Percentiles rank a stretch among this genome's conserved stretches.
phyloP scores from a whole-genome alignment of 169 alveolate genomes.

The Babesia caballi region DNA sequence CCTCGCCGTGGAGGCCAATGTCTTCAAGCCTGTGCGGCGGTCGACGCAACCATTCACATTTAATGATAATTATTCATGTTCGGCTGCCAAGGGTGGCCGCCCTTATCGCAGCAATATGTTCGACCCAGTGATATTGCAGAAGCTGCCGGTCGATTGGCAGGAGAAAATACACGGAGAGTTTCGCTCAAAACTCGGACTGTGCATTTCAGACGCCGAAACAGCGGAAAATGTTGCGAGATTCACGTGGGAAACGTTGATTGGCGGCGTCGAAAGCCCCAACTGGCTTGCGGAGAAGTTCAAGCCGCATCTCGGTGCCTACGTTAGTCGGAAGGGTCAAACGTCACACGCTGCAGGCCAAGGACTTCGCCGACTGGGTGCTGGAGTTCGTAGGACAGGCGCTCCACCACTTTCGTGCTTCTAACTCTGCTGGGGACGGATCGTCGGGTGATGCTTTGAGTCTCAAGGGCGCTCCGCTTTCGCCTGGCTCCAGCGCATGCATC shows the following conservation, averaged over 20 bases:
- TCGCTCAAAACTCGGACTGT: slow-evolving; percentile 23
- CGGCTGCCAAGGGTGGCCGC: too few relatives aligned
- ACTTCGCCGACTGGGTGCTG: slow-evolving; percentile 62
- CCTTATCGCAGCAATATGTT: slow-evolving; percentile 19
- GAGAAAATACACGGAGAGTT: slow-evolving; percentile 55
- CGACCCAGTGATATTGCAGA: slow-evolving; percentile 24
- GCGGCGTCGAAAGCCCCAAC: slow-evolving; percentile 10
- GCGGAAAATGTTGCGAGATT: slow-evolving; percentile 25
- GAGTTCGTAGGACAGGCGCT: slow-evolving; percentile 38
- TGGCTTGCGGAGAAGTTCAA: slow-evolving; percentile 23
- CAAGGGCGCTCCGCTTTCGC: too few relatives aligned
- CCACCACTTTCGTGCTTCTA: slow-evolving; percentile 1
- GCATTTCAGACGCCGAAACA: slow-evolving; percentile 24
- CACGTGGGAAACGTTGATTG: slow-evolving; percentile 50
- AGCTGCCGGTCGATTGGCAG: slow-evolving; percentile 62
- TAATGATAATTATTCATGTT: too few relatives aligned
- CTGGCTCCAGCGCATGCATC: too few relatives aligned
- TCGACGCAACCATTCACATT: too few relatives aligned
- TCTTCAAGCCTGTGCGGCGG: too few relatives aligned
- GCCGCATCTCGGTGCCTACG: slow-evolving; percentile 34
- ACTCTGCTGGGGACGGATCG: neutral
- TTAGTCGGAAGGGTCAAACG: neutral
- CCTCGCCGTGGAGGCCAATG: too few relatives aligned
- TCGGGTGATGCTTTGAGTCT: too few relatives aligned
- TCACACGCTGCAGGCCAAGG: slow-evolving; percentile 40